Conservation (phyloP, 1,139 yeast genomes). For the Saccharomyces hybrid region DNA sequence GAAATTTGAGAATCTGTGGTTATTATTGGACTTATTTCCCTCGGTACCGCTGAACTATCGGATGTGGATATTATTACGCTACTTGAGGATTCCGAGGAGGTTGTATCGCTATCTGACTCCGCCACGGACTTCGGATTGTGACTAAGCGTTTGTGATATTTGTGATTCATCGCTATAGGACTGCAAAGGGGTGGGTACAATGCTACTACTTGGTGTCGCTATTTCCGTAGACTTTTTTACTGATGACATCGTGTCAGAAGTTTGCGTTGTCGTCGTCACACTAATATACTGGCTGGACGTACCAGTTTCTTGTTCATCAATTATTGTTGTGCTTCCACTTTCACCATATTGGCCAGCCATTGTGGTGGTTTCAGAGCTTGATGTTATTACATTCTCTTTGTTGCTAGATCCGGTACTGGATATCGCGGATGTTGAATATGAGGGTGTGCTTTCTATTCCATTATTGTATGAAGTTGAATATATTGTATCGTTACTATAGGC, state of each 20-base stretch:
- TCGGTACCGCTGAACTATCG: background rate
- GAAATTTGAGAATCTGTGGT: background rate
- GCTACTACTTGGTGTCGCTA: background rate
- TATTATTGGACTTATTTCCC: background rate
- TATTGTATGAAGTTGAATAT: background rate
- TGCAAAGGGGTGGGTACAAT: background rate
- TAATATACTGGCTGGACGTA: background rate
- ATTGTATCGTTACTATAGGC: background rate
- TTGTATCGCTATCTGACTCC: background rate
- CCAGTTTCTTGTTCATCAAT: background rate
- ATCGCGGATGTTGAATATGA: background rate
- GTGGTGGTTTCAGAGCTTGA: background rate
- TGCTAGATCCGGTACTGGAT: background rate
- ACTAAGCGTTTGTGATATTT: background rate
- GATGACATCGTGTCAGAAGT: background rate
- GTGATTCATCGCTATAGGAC: background rate
- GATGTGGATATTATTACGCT: background rate
- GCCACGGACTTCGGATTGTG: background rate
- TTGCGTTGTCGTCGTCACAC: background rate
- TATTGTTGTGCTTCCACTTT: background rate
- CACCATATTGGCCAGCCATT: constrained; percentile 1
- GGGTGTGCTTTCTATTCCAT: background rate
- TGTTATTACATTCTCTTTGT: background rate
- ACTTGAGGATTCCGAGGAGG: background rate
- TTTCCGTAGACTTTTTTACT: background rate